These are phyloP conservation scores for Exophiala dermatitidis DNA, from an alignment of 2,329 filamentous ascomycete species.

Conservation along the genomic window DNA sequence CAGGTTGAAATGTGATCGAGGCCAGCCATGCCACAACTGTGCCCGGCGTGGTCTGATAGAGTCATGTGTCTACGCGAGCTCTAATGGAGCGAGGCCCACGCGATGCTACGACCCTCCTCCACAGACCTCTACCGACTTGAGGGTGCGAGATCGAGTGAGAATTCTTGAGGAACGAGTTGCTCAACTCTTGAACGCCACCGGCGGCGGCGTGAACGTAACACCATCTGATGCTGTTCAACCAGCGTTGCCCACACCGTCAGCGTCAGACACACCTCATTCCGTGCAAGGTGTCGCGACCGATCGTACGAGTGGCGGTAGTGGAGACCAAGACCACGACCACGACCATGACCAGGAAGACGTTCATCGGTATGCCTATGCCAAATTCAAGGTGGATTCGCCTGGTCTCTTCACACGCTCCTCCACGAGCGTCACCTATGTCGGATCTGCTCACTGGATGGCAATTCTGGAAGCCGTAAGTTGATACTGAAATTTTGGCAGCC, in stretches of 20 bases:
- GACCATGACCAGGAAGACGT: not conserved
- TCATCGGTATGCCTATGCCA: not conserved
- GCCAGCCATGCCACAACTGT: slow-evolving; percentile 35
- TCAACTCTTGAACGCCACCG: slow-evolving; percentile 10
- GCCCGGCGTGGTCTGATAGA: slow-evolving; percentile 70
- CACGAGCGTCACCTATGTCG: not conserved
- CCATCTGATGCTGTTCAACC: too few species aligned
- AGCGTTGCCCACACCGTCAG: not conserved
- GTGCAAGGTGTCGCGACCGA: not conserved
- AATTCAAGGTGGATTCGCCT: not conserved
- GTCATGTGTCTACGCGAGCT: slow-evolving; percentile 70
- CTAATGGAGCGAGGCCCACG: too few species aligned
- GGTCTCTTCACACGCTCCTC: slow-evolving; percentile 3
- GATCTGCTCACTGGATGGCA: not conserved
- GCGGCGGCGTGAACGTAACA: not conserved
- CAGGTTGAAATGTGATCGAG: slow-evolving; percentile 38
- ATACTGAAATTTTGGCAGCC: not conserved
- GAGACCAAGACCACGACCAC: not conserved
- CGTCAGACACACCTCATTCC: not conserved
- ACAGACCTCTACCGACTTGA: not conserved
- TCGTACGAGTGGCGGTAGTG: not conserved
- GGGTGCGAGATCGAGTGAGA: slow-evolving; percentile 17
- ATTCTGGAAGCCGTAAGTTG: not conserved
- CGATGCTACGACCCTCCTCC: not conserved
- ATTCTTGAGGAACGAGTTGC: slow-evolving; percentile 22